Evolutionary conservation across 2,329 filamentous ascomycete genomes (phyloP).

Genomic region (Fusarium goolgardi): DNA sequence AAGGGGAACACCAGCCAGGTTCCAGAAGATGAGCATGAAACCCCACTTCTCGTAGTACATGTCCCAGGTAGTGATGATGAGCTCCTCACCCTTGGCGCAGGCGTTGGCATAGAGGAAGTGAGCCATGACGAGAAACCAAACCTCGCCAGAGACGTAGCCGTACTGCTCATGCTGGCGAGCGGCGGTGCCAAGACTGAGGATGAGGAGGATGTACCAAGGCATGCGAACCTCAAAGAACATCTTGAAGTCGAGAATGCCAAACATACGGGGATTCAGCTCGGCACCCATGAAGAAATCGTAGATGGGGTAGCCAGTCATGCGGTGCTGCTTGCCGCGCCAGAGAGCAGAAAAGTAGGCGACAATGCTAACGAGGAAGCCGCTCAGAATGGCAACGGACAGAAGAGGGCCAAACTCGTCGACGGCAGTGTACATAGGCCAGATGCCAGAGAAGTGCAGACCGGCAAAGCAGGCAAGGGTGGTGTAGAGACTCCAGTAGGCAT

Average conservation of each 20-base stretch:
- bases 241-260: conserved; percentile 89
- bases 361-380: conserved; percentile 84
- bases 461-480: conserved; percentile 78
- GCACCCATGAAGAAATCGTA: conserved; percentile 97
- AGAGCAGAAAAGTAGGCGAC: conserved; percentile 89
- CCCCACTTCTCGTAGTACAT: conserved; percentile 98
- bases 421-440: conserved; percentile 91
- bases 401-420: conserved; percentile 96
- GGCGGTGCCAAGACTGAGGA: conserved; percentile 79
- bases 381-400: conserved; percentile 91
- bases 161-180: conserved; percentile 86
- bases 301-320: conserved; percentile 87
- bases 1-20: conserved; percentile 88
- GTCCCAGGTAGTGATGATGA: conserved; percentile 91
- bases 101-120: conserved; percentile 94
- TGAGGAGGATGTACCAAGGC: conserved; percentile 90
- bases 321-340: conserved; percentile 82
- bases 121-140: conserved; percentile 85
- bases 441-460: conserved; percentile 81
- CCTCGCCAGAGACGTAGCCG: conserved; percentile 87
- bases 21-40: conserved; percentile 99
- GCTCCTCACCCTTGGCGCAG: conserved; percentile 90
- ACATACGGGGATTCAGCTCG: conserved; percentile 89
- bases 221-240: conserved; percentile 97
- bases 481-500: conserved; percentile 88